Percentiles rank a stretch among this genome's conserved stretches.
Conservation (phyloP, 2,329 filamentous ascomycete genomes). For the Chrysoporthe puriensis region DNA sequence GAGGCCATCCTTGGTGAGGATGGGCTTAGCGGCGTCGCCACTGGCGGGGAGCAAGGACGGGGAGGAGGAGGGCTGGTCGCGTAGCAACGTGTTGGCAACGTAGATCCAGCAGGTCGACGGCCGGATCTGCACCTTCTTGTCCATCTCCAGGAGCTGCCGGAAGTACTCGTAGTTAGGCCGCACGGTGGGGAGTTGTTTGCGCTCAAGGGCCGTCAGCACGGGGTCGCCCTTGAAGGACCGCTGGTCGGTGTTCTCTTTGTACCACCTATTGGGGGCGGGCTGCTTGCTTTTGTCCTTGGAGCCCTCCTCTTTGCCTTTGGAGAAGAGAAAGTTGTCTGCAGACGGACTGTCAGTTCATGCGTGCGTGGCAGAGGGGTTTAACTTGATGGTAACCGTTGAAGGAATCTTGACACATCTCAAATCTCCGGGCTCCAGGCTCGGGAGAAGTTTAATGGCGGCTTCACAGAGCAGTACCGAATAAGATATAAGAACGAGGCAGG, state of each 20-base stretch:
- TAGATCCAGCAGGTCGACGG: slow-evolving; percentile 65
- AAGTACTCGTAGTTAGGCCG: slow-evolving; percentile 67
- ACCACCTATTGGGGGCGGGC: slow-evolving; percentile 29
- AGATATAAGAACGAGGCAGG: not conserved
- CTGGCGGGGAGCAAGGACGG: not conserved
- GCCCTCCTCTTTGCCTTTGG: slow-evolving; percentile 58
- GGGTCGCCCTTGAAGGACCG: slow-evolving; percentile 67
- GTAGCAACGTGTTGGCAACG: slow-evolving; percentile 57
- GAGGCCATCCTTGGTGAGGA: slow-evolving; percentile 20
- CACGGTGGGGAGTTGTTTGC: slow-evolving; percentile 60
- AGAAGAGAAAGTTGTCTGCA: slow-evolving; percentile 64
- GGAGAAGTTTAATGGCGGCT: not conserved
- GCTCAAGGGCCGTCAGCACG: slow-evolving; percentile 63
- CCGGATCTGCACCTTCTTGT: slow-evolving; percentile 56
- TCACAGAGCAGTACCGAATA: not conserved
- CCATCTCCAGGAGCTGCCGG: slow-evolving; percentile 56
- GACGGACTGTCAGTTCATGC: slow-evolving; percentile 13
- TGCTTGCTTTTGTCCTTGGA: slow-evolving; percentile 42
- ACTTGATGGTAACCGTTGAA: not conserved
- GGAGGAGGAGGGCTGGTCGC: slow-evolving; percentile 36
- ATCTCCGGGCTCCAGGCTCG: not conserved
- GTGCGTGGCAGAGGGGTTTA: not conserved
- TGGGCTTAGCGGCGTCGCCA: slow-evolving; percentile 49
- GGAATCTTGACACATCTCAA: not conserved
- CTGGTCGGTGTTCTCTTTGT: slow-evolving; percentile 42